Base-by-base conservation (phyloP, 1,284 basidiomycete species). In the Cutaneotrichosporon sp. region DNA sequence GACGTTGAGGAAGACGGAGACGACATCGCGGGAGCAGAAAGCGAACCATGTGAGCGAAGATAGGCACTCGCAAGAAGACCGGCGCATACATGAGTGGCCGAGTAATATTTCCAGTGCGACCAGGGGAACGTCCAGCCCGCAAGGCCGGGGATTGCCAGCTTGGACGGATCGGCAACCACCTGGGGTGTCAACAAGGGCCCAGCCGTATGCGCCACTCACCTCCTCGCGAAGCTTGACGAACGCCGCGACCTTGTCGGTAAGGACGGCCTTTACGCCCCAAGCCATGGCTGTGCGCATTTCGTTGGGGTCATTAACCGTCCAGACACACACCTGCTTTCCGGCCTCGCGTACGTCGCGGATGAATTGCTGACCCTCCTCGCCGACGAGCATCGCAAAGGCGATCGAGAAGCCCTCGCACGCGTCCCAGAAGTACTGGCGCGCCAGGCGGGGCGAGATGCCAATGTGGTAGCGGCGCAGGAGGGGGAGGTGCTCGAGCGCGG, bases 261-360 rank as follows among this genome's bases (percentile, higher is more conserved):
- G 79, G 62, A 98, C 88, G 15, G 85, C 93, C 65, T 90, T 85
- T 35, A 90, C 88, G 54, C 84, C 89, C 93, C 91, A 96, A 55
- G 87, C 78, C 33, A 89, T 86, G 48, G 89, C 70, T 80, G 94
- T 88, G 78, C 91, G 88, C 93, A 98, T 97, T 70, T 94, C 86
- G 52, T 82, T 82, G 12, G 86, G 84, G 53, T 89, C 83, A 71
- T 97, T 98, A 34, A 97, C 93, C 0, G 94, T 98, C 96, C 96
- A 98, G 12, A 93, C 90, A 82, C 91, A 85, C 49, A 97, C 68
- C 66, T 84, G 84, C 80, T 98, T 98, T 17, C 87, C 88, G 0
- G 82, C 85, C 20, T 73, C 77, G 72, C 85, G 85, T 73, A 89
- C 92, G 59, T 93, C 86, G 46, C 79, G 74, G 54, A 88, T 78